phyloP scores from a whole-genome alignment of 192 early-diverging fungal species.

The Mortierella claussenii region DNA sequence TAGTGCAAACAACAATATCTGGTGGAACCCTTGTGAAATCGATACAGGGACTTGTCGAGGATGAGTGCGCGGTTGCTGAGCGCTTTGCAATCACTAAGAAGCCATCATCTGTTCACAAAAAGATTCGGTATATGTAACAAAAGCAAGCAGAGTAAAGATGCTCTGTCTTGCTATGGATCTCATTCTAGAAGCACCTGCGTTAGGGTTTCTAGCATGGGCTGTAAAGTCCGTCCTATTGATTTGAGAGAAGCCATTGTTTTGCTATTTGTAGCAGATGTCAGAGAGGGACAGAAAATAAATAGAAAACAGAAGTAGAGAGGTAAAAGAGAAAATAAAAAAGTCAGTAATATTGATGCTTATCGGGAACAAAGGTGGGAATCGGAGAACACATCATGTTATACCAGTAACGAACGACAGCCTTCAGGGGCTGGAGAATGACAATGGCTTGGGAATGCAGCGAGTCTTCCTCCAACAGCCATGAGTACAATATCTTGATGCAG shows the following conservation, averaged over 20 bases:
- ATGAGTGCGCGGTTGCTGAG: not conserved
- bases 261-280: too few species aligned
- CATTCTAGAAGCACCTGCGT: not conserved
- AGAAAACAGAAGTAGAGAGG: too few species aligned
- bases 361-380: not conserved
- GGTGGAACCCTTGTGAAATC: not conserved
- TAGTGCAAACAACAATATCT: not conserved
- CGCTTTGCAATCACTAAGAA: not conserved
- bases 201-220: too few species aligned
- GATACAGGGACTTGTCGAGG: slow-evolving; percentile 1
- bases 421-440: slow-evolving; percentile 13
- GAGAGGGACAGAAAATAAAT: too few species aligned
- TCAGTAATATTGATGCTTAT: not conserved
- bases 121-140: slow-evolving; percentile 11
- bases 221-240: too few species aligned
- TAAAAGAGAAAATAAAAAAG: too few species aligned
- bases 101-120: not conserved
- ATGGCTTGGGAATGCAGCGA: slow-evolving; percentile 34
- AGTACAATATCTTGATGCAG: slow-evolving; percentile 33
- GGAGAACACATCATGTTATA: too few species aligned
- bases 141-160: too few species aligned
- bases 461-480: slow-evolving; percentile 41
- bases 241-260: too few species aligned
- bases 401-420: slow-evolving; percentile 30
- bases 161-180: not conserved